Percentiles rank a stretch among this genome's conserved stretches.
phyloP scores from a whole-genome alignment of 305 asterid genomes.

The Fraxinus floribunda region DNA sequence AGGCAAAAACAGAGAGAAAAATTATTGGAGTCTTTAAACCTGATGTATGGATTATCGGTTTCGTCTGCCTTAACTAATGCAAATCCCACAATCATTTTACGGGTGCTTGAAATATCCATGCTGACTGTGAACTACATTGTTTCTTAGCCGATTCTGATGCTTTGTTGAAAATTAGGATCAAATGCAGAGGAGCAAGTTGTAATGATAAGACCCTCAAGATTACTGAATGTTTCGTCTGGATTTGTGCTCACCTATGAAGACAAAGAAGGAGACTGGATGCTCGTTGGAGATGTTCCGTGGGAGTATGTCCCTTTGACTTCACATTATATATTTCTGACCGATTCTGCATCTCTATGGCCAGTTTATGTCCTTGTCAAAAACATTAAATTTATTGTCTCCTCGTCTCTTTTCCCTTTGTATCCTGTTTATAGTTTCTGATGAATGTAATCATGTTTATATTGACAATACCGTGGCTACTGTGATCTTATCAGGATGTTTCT shows the following conservation, averaged over 20 bases:
- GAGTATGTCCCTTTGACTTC: constrained; percentile 47
- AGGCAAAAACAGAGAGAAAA: not conserved
- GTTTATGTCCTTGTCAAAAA: not conserved
- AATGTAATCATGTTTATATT: not conserved
- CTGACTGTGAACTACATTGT: not conserved
- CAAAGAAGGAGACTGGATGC: constrained; percentile 92
- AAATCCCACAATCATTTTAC: not conserved
- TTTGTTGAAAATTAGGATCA: constrained; percentile 34
- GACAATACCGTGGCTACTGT: constrained; percentile 17
- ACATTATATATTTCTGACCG: not conserved
- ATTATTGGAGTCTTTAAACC: not conserved
- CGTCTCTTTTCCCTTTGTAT: not conserved
- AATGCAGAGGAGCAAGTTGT: constrained; percentile 43
- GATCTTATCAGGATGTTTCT: constrained; percentile 62
- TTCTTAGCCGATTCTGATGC: not conserved
- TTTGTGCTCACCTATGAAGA: constrained; percentile 87
- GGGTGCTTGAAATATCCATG: not conserved
- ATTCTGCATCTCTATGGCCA: not conserved
- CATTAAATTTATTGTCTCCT: not conserved
- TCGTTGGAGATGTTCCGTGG: constrained; percentile 94
- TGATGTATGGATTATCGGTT: not conserved
- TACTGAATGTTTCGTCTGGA: constrained; percentile 63
- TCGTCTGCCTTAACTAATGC: not conserved
- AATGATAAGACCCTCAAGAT: constrained; percentile 33
- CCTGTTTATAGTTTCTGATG: not conserved